Evolutionary conservation across 345 rosid species (phyloP).

Genomic region (Limnanthes douglasii): DNA sequence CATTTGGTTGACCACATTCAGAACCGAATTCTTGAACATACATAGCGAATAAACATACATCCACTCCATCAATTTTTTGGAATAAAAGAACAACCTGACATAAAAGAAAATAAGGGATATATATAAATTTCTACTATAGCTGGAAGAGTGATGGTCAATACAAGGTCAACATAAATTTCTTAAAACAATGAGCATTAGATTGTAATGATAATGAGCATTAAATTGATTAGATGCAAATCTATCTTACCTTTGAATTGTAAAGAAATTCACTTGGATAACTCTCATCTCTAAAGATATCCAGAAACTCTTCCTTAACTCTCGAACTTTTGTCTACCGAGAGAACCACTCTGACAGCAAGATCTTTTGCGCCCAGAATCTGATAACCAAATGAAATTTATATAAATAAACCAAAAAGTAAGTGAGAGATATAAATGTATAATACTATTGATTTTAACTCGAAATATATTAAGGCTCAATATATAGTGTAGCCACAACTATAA

Average conservation of each 20-base stretch:
- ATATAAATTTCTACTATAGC: background rate
- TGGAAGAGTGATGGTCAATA: too few relatives aligned
- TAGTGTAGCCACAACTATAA: too few relatives aligned
- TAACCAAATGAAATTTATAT: constrained; percentile 6
- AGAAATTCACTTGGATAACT: constrained; percentile 34
- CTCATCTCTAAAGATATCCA: constrained; percentile 18
- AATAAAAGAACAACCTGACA: constrained; percentile 78
- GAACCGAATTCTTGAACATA: constrained; percentile 91
- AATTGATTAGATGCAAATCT: too few relatives aligned
- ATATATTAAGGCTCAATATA: background rate
- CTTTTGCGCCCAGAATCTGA: constrained; percentile 34
- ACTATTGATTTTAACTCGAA: background rate
- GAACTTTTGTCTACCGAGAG: constrained; percentile 22
- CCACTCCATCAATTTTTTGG: constrained; percentile 88
- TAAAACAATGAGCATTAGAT: background rate
- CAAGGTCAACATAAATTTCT: too few relatives aligned
- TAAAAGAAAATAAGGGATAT: too few relatives aligned
- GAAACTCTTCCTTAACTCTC: constrained; percentile 23
- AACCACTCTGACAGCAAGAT: constrained; percentile 37
- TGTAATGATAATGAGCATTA: background rate
- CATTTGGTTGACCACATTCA: constrained; percentile 67
- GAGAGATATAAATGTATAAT: background rate
- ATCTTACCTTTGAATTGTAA: constrained; percentile 47
- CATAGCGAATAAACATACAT: constrained; percentile 76
- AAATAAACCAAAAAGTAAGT: constrained; percentile 2